Conservation (phyloP, 108 stramenopile species). For the Schizochytrium sp. region DNA sequence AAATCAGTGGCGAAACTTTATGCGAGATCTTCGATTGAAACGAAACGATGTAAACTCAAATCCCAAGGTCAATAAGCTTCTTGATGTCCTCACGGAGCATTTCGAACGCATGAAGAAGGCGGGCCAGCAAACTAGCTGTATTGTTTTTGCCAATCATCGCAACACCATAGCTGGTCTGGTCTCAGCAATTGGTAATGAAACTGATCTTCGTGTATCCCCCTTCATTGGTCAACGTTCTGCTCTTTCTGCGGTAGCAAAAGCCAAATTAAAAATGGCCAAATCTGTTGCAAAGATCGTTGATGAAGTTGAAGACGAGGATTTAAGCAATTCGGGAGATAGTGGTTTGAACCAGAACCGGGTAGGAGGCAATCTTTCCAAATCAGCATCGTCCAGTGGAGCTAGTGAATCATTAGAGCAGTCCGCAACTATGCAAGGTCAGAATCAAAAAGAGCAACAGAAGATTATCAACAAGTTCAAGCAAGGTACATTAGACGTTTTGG, state of each 20-base stretch:
- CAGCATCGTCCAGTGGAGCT: too few species aligned
- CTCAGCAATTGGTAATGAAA: constrained; percentile 67
- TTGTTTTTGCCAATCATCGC: constrained; percentile 89
- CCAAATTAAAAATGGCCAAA: constrained; percentile 31
- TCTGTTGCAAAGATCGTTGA: background rate
- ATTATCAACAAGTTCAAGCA: constrained; percentile 84
- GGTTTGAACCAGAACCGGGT: too few species aligned
- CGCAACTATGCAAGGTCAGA: constrained; percentile 74
- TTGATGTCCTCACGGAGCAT: constrained; percentile 83
- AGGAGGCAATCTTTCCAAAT: too few species aligned
- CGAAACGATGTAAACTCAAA: constrained; percentile 67
- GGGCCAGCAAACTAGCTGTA: constrained; percentile 78
- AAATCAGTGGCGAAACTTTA: background rate
- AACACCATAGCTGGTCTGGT: constrained; percentile 85
- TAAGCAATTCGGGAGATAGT: constrained; percentile 68
- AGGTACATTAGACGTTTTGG: constrained; percentile 87
- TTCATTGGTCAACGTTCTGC: constrained; percentile 86
- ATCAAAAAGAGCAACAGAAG: constrained; percentile 85
- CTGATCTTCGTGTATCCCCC: constrained; percentile 77
- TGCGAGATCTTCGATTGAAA: background rate
- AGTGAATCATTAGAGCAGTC: background rate
- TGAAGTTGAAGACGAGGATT: background rate
- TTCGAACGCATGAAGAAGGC: constrained; percentile 78
- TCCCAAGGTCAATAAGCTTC: constrained; percentile 84
- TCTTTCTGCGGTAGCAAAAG: background rate